phyloP scores from a whole-genome alignment of 306 rosid species.

The Begonia masoniana region DNA sequence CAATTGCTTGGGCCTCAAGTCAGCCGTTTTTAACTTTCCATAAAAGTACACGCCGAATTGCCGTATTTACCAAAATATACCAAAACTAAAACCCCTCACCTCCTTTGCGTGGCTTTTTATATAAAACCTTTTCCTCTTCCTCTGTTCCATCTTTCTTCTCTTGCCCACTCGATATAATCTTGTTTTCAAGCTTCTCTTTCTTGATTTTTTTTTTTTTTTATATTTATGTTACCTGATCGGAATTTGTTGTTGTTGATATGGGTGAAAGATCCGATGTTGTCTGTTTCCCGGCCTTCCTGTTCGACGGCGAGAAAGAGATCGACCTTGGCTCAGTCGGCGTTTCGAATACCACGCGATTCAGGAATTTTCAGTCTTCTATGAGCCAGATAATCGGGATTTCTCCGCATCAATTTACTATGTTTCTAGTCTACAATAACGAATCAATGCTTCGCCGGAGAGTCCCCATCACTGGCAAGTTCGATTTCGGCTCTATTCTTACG shows the following conservation, averaged over 20 bases:
- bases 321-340: conserved; percentile 33
- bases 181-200: no score
- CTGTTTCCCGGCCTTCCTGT: conserved; percentile 30
- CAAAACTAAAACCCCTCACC: background rate
- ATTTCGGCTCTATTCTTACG: conserved; percentile 24
- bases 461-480: conserved; percentile 39
- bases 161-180: no score
- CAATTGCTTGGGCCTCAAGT: conserved; percentile 23
- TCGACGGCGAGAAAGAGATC: conserved; percentile 38
- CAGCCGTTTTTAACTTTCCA: background rate
- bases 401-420: conserved; percentile 35
- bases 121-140: background rate
- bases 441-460: conserved; percentile 18
- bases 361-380: conserved; percentile 20
- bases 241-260: conserved; percentile 7
- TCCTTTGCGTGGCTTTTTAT: background rate
- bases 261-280: conserved; percentile 9
- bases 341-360: conserved; percentile 25
- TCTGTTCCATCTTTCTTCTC: background rate
- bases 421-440: conserved; percentile 12
- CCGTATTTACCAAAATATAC: background rate
- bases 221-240: background rate
- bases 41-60: background rate
- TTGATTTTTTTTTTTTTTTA: no score
- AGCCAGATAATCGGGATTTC: conserved; percentile 47